These are phyloP conservation scores for Boletus edulis DNA, from an alignment of 768 basidiomycete genomes.

Conservation along the genomic window DNA sequence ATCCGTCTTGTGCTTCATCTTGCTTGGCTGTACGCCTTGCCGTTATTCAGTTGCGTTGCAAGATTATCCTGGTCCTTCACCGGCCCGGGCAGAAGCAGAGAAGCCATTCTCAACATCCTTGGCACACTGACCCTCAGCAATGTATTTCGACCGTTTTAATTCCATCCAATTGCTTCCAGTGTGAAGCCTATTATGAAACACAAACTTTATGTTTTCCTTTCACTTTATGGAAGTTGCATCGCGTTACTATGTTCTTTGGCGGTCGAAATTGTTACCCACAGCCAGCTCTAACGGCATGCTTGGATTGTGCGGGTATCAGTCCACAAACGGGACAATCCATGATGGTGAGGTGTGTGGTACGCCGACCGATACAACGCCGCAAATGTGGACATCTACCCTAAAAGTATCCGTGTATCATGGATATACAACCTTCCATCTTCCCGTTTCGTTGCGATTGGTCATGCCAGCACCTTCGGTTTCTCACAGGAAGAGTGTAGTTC, in stretches of 20 bases:
- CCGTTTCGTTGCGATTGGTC: background rate
- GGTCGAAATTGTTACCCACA: background rate
- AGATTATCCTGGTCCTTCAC: background rate
- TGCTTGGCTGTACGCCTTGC: background rate
- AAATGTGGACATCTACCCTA: background rate
- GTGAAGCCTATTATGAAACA: background rate
- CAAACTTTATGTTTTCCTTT: background rate
- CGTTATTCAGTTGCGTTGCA: background rate
- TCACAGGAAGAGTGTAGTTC: background rate
- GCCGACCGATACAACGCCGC: background rate
- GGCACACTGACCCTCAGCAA: too few species aligned
- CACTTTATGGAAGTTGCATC: background rate
- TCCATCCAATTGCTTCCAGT: too few species aligned
- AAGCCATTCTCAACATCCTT: too few species aligned
- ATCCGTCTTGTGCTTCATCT: background rate
- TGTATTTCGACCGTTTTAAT: background rate
- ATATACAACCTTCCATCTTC: background rate
- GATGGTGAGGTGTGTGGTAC: background rate
- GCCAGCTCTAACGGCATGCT: conserved; percentile 2
- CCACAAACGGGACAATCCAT: too few species aligned
- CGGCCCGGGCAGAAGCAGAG: too few species aligned
- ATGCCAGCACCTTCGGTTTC: background rate
- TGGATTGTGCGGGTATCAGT: conserved; percentile 6
- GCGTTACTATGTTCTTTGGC: too few species aligned
- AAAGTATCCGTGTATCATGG: too few species aligned